Conservation (phyloP, 805 yeast genomes). For the Candida endomychidarum region DNA sequence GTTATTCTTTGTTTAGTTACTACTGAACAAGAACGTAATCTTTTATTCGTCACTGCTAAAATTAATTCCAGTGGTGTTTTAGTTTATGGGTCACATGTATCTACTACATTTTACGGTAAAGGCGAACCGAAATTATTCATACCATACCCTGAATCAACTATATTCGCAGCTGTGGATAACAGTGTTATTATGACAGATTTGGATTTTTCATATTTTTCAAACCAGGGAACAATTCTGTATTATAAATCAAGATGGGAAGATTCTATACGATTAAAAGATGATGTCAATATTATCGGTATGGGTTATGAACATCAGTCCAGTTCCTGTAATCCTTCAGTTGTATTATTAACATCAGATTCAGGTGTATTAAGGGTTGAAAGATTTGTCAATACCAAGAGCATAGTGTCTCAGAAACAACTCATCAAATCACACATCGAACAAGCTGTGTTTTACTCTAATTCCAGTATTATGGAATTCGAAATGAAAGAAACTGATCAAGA, state of each 20-base stretch:
- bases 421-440: conserved; percentile 79
- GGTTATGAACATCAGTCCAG: conserved; percentile 48
- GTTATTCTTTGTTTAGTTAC: conserved; percentile 36
- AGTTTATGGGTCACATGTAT: conserved; percentile 63
- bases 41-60: conserved; percentile 54
- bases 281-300: conserved; percentile 55
- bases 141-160: conserved; percentile 59
- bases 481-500: conserved; percentile 27
- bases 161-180: conserved; percentile 58
- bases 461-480: conserved; percentile 46
- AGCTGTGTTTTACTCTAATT: conserved; percentile 65
- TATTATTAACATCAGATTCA: conserved; percentile 47
- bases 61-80: conserved; percentile 51
- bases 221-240: conserved; percentile 23
- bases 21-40: conserved; percentile 19
- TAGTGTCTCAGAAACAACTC: conserved; percentile 21
- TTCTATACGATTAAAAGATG: conserved; percentile 54
- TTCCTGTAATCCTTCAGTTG: conserved; percentile 44
- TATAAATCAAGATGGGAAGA: conserved; percentile 77
- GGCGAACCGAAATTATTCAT: conserved; percentile 38
- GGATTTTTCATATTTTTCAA: conserved; percentile 31
- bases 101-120: conserved; percentile 42
- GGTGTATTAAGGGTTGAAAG: conserved; percentile 66
- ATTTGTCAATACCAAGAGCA: conserved; percentile 15
- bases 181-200: conserved; percentile 69